Percentiles rank a stretch among this genome's conserved stretches.
Conservation (phyloP, 176 grass and related monocot genomes). For the Tuctoria greenei region DNA sequence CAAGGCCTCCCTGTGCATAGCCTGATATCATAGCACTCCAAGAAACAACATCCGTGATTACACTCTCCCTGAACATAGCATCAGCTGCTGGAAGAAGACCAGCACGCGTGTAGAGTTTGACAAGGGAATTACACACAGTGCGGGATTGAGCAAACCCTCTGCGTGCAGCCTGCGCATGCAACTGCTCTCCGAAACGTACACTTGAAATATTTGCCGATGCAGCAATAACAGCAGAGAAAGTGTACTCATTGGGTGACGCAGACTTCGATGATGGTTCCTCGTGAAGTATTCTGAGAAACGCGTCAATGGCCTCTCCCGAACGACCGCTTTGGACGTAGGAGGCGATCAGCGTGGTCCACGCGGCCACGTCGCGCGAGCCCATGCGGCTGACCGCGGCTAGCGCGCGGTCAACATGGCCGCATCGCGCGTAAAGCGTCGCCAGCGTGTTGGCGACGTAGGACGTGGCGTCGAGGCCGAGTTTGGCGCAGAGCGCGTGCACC, state of each 20-base stretch:
- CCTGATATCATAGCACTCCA: slow-evolving; percentile 70
- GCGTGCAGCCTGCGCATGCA: slow-evolving; percentile 49
- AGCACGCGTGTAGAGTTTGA: slow-evolving; percentile 50
- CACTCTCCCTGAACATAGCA: slow-evolving; percentile 45
- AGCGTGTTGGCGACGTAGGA: slow-evolving; percentile 59
- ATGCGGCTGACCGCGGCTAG: slow-evolving; percentile 37
- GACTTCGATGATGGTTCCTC: slow-evolving; percentile 22
- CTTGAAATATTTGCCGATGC: slow-evolving; percentile 38
- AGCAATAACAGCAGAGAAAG: slow-evolving; percentile 57
- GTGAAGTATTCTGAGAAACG: slow-evolving; percentile 50
- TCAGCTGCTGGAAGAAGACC: slow-evolving; percentile 37
- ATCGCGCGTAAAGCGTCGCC: slow-evolving; percentile 42
- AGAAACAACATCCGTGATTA: slow-evolving; percentile 55
- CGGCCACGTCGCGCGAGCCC: slow-evolving; percentile 39
- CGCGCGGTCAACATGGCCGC: slow-evolving; percentile 5
- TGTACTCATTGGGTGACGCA: slow-evolving; percentile 57
- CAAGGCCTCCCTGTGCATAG: slow-evolving; percentile 43
- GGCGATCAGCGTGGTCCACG: slow-evolving; percentile 52
- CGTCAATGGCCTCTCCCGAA: slow-evolving; percentile 37
- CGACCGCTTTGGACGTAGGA: slow-evolving; percentile 47
- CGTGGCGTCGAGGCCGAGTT: slow-evolving; percentile 42
- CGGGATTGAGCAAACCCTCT: slow-evolving; percentile 36
- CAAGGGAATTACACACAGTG: slow-evolving; percentile 58
- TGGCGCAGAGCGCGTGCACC: slow-evolving; percentile 50
- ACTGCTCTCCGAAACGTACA: slow-evolving; percentile 41